A percentile compares a stretch with the other conserved stretches of the same genome.
These are phyloP conservation scores for Trichoderma sp. DNA, from an alignment of 2,329 filamentous ascomycete species.

Conservation along the genomic window DNA sequence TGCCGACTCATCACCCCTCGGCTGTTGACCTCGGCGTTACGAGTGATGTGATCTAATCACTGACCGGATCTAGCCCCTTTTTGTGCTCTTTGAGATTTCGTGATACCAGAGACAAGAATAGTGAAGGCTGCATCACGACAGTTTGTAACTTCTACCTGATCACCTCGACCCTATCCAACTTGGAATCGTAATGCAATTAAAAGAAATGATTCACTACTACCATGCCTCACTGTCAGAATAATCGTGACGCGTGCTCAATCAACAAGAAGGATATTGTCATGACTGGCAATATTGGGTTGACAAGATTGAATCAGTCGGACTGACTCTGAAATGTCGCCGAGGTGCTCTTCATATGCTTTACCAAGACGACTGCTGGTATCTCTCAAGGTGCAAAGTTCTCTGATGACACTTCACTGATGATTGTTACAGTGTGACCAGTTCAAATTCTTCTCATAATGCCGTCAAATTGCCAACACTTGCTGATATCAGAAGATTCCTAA, in stretches of 20 bases:
- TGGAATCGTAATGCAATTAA: background rate
- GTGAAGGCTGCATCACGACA: background rate
- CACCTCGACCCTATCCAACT: background rate
- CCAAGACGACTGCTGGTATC: background rate
- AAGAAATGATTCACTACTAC: background rate
- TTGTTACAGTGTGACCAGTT: background rate
- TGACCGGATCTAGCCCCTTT: rapidly evolving
- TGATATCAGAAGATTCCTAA: too few species aligned
- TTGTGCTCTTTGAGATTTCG: background rate
- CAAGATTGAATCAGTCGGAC: background rate
- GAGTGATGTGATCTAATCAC: background rate
- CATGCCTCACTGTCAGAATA: background rate
- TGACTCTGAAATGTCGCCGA: background rate
- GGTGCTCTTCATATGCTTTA: background rate
- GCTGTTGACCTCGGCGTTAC: background rate
- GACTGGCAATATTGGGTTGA: background rate
- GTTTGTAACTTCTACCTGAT: background rate
- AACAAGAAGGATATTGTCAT: background rate
- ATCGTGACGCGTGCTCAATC: rapidly evolving
- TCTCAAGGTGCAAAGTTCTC: background rate
- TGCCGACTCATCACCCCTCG: background rate
- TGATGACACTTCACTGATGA: background rate
- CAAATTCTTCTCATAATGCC: background rate
- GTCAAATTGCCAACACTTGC: too few species aligned
- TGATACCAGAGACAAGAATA: background rate